phyloP scores from a whole-genome alignment of 148 eudicot species.

The Pharnaceum exiguum region DNA sequence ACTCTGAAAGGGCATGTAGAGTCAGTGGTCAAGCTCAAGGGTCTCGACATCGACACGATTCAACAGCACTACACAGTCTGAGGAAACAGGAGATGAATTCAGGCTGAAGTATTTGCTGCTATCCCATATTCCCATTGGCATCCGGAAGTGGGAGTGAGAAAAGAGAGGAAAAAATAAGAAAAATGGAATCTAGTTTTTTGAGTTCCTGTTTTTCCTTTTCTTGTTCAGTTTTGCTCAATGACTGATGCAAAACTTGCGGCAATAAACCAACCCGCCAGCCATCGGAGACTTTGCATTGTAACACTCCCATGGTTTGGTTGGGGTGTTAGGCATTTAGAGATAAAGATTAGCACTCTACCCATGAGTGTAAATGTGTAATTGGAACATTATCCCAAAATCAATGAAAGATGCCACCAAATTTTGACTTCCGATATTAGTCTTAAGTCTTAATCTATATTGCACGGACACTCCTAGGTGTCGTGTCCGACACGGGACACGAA shows the following conservation, averaged over 20 bases:
- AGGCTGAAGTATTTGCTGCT: not conserved
- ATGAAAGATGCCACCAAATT: too few relatives aligned
- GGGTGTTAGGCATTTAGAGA: not conserved
- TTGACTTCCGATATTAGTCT: too few relatives aligned
- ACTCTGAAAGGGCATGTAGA: conserved; percentile 76
- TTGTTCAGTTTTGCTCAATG: conserved; percentile 4
- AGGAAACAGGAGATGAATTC: not conserved
- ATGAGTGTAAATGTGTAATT: too few relatives aligned
- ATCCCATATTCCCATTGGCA: conserved; percentile 5
- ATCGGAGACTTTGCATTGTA: conserved; percentile 9
- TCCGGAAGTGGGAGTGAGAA: conserved; percentile 9
- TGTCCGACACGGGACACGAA: too few relatives aligned
- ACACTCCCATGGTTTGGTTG: too few relatives aligned
- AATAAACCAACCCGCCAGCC: conserved; percentile 16
- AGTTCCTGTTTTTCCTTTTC: conserved; percentile 12
- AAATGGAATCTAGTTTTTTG: conserved; percentile 12
- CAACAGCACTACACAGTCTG: conserved; percentile 60
- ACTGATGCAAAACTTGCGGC: conserved; percentile 23
- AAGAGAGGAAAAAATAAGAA: conserved; percentile 14
- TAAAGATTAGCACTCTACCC: not conserved
- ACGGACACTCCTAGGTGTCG: too few relatives aligned
- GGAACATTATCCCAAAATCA: too few relatives aligned
- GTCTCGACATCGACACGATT: conserved; percentile 61
- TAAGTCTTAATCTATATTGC: too few relatives aligned
- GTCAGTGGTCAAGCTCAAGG: conserved; percentile 79